Base-by-base conservation (phyloP, 331 rosid genomes). In the Malus hybrid region DNA sequence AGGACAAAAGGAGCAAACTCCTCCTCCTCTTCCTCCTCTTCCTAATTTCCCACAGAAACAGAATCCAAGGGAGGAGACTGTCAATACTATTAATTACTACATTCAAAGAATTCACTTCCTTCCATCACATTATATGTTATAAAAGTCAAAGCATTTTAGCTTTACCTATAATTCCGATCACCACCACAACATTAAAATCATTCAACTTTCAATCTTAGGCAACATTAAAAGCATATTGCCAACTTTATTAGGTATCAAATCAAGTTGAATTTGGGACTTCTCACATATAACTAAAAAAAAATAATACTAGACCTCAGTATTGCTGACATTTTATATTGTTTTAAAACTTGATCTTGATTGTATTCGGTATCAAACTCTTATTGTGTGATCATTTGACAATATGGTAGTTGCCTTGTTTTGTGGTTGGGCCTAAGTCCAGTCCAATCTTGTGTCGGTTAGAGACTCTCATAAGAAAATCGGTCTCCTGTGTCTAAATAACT, bases 1-100 rank as follows among this genome's bases (percentile, higher is more conserved):
- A 32, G 28, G 36, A 33, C 48, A 32, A 18, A 33, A 29, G 67
- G 1, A 63, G 67, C 39, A 63, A 63, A 63, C 61, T 71, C 55
- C 31, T 72, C 52, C 52, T 46, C 48, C 46, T 36, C 39, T 7
- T 36, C 44, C 44, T 36, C 42, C 44, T 42, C 14, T 11, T 44
- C 50, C 50, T 44, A 44, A 44, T 44, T 44, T 44, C 50, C 50
- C 15, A 11, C 15, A 44, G 18, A 46, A 46, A 79, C 28, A 79
- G 97, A 88, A 88, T 90, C 96, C 93, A 72, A 92, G 80, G 86
- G 34, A 55, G 20, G 59, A 20, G 65, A 56, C 19, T 69, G 72
- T 81, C 86, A 74, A 73, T 78, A 46, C 52, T 4, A 4, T 46
- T 46, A 46, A 46, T 46, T 46, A 46, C 76, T 84, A 78, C 87